Conservation (phyloP, 2,329 filamentous ascomycete species). For the Colletotrichum sp. region DNA sequence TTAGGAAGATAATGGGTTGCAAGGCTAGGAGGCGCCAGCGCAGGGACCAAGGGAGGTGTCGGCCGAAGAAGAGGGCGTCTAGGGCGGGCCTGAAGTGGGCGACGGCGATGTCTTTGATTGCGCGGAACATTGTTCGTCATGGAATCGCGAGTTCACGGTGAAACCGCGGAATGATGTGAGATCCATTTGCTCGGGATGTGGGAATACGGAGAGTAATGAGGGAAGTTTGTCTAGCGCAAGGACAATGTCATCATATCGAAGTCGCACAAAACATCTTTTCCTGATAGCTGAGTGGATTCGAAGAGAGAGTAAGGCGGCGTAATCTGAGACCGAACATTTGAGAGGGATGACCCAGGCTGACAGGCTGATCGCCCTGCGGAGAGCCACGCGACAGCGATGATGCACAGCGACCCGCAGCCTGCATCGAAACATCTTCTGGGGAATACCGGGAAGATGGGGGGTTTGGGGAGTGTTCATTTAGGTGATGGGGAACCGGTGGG, state of each 20-base stretch:
- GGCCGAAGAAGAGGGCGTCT: slow-evolving; percentile 37
- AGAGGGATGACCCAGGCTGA: not conserved
- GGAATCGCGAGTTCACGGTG: not conserved
- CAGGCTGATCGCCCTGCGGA: not conserved
- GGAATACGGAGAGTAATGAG: not conserved
- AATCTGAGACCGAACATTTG: not conserved
- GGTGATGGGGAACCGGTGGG: not conserved
- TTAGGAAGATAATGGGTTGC: slow-evolving; percentile 43
- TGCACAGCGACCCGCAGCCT: not conserved
- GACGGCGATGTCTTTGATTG: not conserved
- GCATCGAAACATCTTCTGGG: slow-evolving; percentile 7
- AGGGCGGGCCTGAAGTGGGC: slow-evolving; percentile 30
- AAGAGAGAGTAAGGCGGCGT: not conserved
- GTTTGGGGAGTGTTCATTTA: not conserved
- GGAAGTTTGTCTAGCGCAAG: too few relatives aligned
- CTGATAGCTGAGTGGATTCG: too few relatives aligned
- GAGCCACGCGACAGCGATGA: not conserved
- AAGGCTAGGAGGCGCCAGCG: slow-evolving; percentile 49
- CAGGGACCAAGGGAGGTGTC: slow-evolving; percentile 37
- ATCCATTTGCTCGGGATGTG: not conserved
- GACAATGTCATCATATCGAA: not conserved
- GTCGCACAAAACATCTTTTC: not conserved
- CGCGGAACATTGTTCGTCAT: not conserved
- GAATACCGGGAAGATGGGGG: not conserved
- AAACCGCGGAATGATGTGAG: not conserved